These are phyloP conservation scores for Aureobasidium subglaciale DNA, from an alignment of 2,329 filamentous ascomycete genomes.

Conservation along the genomic window DNA sequence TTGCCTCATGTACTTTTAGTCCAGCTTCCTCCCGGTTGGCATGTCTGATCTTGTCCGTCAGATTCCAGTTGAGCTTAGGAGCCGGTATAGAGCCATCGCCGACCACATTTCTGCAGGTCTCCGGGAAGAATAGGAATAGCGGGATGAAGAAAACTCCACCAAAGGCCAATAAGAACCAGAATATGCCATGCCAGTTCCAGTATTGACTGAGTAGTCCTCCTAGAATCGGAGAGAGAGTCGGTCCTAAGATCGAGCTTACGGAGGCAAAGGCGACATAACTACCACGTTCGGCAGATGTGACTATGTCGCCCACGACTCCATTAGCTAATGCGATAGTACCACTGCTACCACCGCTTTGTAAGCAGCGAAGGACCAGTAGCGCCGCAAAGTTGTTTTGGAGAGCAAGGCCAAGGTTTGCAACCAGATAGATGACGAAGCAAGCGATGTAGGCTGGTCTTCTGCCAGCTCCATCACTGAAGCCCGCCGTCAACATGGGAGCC, in stretches of 20 bases:
- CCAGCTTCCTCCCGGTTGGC: constrained; percentile 18
- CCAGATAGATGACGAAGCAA: constrained; percentile 28
- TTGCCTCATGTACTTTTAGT: constrained; percentile 20
- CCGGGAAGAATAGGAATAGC: constrained; percentile 50
- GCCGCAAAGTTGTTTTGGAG: constrained; percentile 33
- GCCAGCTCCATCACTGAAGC: constrained; percentile 27
- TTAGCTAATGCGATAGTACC: constrained; percentile 64
- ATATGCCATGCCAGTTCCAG: constrained; percentile 61
- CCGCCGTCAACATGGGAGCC: constrained; percentile 27
- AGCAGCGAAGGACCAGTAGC: constrained; percentile 53
- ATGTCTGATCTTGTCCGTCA: constrained; percentile 37
- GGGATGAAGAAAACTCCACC: constrained; percentile 45
- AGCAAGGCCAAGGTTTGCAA: constrained; percentile 30
- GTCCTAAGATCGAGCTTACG: constrained; percentile 47
- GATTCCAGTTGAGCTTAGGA: constrained; percentile 51
- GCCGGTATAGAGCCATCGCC: constrained; percentile 55
- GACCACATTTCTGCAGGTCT: constrained; percentile 45
- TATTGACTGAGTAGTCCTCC: constrained; percentile 58
- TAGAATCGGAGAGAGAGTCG: constrained; percentile 51
- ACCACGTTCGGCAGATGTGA: constrained; percentile 62
- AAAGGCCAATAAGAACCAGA: constrained; percentile 60
- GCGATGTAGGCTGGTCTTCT: constrained; percentile 28
- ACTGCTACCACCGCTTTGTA: constrained; percentile 59
- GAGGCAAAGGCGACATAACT: constrained; percentile 64
- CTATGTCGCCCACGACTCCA: constrained; percentile 66